phyloP scores from a whole-genome alignment of 139 green algal species.

The Coelastrella sp. region DNA sequence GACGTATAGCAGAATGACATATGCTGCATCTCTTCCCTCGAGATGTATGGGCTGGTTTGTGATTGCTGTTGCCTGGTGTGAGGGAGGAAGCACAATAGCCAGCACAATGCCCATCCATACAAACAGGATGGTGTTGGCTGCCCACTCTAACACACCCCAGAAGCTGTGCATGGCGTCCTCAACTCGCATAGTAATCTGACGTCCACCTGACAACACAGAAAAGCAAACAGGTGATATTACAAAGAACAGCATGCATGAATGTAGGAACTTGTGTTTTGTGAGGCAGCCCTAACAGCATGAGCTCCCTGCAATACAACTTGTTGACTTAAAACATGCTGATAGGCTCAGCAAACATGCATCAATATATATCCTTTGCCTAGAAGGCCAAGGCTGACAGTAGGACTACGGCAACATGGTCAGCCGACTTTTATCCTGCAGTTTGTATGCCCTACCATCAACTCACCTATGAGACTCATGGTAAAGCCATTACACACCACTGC shows the following conservation, averaged over 20 bases:
- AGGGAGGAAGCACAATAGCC: constrained; percentile 41
- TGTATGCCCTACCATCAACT: background rate
- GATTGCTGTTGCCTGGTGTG: constrained; percentile 16
- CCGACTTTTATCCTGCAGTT: no score
- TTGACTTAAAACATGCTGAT: no score
- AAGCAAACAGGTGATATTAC: background rate
- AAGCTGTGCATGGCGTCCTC: constrained; percentile 63
- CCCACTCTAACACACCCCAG: constrained; percentile 74
- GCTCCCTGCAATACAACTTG: no score
- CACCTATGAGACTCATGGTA: constrained; percentile 62
- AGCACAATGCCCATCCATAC: constrained; percentile 53
- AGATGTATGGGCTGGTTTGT: constrained; percentile 36
- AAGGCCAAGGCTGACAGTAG: no score
- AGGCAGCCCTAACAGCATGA: no score
- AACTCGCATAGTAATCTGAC: constrained; percentile 60
- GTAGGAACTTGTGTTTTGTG: background rate
- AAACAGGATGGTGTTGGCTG: constrained; percentile 84
- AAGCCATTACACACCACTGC: constrained; percentile 68
- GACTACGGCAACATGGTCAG: no score
- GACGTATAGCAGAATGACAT: constrained; percentile 37
- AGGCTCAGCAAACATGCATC: no score
- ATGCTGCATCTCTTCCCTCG: constrained; percentile 16
- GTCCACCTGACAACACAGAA: constrained; percentile 14
- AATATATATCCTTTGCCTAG: no score
- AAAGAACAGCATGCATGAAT: background rate